These are phyloP conservation scores for Fusarium praegraminearum DNA, from an alignment of 2,329 filamentous ascomycete genomes.

Conservation along the genomic window DNA sequence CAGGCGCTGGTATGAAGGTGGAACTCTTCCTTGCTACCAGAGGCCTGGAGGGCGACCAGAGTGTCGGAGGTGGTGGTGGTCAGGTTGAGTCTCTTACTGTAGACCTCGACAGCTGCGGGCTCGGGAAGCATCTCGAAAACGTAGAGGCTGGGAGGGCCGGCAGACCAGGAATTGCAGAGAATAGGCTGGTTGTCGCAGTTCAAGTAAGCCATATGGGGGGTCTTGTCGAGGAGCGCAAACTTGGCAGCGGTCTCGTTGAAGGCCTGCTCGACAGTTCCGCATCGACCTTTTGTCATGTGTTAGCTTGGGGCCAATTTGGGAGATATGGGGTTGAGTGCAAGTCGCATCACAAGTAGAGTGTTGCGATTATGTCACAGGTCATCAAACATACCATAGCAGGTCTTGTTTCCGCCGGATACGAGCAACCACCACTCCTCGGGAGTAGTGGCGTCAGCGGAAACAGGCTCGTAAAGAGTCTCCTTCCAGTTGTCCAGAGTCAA, in stretches of 20 bases:
- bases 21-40: conserved; percentile 63
- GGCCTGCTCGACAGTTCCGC: conserved; percentile 71
- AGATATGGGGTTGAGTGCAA: background rate
- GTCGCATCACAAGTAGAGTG: background rate
- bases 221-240: conserved; percentile 70
- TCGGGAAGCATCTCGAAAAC: conserved; percentile 75
- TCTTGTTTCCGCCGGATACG: conserved; percentile 81
- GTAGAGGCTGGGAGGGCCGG: conserved; percentile 73
- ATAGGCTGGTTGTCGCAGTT: conserved; percentile 81
- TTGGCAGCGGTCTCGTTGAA: conserved; percentile 74
- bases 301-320: conserved; percentile 27
- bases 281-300: conserved; percentile 65
- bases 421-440: conserved; percentile 83
- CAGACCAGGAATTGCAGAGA: conserved; percentile 80
- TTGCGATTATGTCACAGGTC: background rate
- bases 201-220: conserved; percentile 75
- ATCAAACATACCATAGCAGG: conserved; percentile 71
- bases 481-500: conserved; percentile 79
- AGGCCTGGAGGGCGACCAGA: conserved; percentile 69
- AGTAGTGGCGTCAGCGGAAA: conserved; percentile 68
- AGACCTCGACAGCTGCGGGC: conserved; percentile 72
- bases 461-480: conserved; percentile 71
- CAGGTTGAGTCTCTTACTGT: conserved; percentile 75
- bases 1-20: conserved; percentile 60
- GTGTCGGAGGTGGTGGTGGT: conserved; percentile 75